A percentile compares a stretch with the other conserved stretches of the same genome.
Conservation (phyloP, 1,139 yeast genomes). For the Candida neerlandica region DNA sequence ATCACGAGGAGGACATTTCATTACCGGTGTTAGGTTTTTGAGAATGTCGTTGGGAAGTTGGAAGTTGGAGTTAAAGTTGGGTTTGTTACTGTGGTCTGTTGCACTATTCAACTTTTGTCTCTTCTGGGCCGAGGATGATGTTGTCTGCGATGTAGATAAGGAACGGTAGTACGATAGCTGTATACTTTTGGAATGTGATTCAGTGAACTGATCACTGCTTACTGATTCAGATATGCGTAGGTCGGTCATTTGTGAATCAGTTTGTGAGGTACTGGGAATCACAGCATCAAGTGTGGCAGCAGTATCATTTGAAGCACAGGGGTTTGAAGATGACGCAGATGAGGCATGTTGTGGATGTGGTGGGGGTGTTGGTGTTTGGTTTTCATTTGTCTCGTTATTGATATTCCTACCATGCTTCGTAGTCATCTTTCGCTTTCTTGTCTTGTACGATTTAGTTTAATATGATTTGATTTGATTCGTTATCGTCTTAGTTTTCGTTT, state of each 20-base stretch:
- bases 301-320: background rate
- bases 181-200: background rate
- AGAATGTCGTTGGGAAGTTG: conserved; percentile 21
- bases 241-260: background rate
- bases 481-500: background rate
- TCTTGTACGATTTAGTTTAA: too few species aligned
- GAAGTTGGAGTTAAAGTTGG: conserved; percentile 14
- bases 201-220: background rate
- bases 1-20: conserved; percentile 11
- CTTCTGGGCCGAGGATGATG: background rate
- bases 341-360: background rate
- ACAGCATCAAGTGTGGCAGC: background rate
- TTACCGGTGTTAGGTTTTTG: conserved; percentile 23
- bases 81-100: background rate
- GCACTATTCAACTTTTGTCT: background rate
- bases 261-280: background rate
- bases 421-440: conserved; percentile 2
- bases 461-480: background rate
- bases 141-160: conserved; percentile 1
- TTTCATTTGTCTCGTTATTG: background rate
- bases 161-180: conserved; percentile 1
- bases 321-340: background rate
- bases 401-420: background rate
- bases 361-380: background rate
- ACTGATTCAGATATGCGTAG: background rate